phyloP scores from a whole-genome alignment of 306 rosid species.

The Cucurbita ficifolia region DNA sequence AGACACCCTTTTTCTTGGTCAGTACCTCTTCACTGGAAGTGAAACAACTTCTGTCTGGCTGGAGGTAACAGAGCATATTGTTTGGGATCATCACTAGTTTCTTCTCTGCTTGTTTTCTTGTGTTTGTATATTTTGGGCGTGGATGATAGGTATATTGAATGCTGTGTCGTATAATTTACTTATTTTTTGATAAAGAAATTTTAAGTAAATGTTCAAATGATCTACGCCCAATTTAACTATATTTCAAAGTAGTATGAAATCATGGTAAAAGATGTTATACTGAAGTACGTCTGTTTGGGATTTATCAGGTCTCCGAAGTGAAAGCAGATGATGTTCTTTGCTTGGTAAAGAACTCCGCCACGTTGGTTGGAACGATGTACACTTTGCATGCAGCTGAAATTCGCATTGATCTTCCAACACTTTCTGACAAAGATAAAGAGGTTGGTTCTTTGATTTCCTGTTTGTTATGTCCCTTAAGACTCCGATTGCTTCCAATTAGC shows the following conservation, averaged over 20 bases:
- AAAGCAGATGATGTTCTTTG: conserved; percentile 35
- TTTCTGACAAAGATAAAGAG: conserved; percentile 37
- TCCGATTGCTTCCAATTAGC: neutral
- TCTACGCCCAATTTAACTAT: neutral
- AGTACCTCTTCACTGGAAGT: conserved; percentile 42
- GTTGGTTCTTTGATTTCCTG: conserved; percentile 9
- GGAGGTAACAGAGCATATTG: conserved; percentile 21
- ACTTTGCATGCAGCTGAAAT: conserved; percentile 38
- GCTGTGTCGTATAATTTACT: neutral
- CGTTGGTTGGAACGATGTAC: conserved; percentile 31
- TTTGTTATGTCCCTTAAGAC: neutral
- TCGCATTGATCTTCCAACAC: conserved; percentile 39
- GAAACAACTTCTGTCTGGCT: conserved; percentile 41
- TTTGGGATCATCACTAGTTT: neutral
- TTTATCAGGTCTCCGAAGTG: conserved; percentile 30
- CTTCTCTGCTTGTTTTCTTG: neutral
- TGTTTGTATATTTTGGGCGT: neutral
- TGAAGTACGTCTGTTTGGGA: neutral
- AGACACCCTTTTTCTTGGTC: conserved; percentile 35
- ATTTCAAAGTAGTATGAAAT: neutral
- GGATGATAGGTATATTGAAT: neutral
- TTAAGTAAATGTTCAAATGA: neutral
- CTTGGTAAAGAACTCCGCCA: conserved; percentile 33
- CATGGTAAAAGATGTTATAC: neutral
- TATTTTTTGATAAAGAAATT: neutral